Base-by-base conservation (phyloP, 2,329 filamentous ascomycete genomes). In the Diaporthe vexans region DNA sequence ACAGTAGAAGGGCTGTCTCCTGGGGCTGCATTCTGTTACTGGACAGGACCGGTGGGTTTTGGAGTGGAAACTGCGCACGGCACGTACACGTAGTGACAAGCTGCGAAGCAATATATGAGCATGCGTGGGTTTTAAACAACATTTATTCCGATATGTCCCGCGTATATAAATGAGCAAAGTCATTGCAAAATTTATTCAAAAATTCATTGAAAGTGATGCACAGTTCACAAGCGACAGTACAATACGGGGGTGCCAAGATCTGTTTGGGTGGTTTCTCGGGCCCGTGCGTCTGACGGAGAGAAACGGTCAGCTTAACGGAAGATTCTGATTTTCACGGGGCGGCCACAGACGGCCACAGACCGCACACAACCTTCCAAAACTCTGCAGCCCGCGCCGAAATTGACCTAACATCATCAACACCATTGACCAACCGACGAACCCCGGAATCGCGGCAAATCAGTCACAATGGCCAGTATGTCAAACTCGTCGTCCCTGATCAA, bases 391-490 rank as follows among this genome's bases (percentile, higher is more conserved):
- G 40, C 46, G 52, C 37, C 74, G 54, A 76, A 76, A 76, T 74
- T 74, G 69, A 40, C 56, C 56, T 17, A 37, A 74, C 68, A 69
- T 40, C 29, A 71, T 72, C 72, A 74, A 51, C 69, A 65, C 71
- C 71, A 67, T 67, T 67, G 63, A 67, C 46, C 63, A 52, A 52
- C 48, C 73, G 74, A 76, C 58, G 63, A 73, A 76, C 54, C 75
- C 76, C 76, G 75, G 76, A 72, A 88, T 81, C 83, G 86, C 78
- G 86, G 74, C 77, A 79, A 78, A 79, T 78, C 82, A 77, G 82
- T 89, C 90, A 88, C 88, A 88, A 93, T 93, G 91, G 91, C 91
- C 88, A 93, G 91, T 93, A 91, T 78, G 91, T 92, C 57, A 56
- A 75, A 68, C 29, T 11, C 26, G 29, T 61, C 59, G 71, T 15